Conservation (phyloP, 2,329 filamentous ascomycete species). For the Arthrobotrys megalospora region DNA sequence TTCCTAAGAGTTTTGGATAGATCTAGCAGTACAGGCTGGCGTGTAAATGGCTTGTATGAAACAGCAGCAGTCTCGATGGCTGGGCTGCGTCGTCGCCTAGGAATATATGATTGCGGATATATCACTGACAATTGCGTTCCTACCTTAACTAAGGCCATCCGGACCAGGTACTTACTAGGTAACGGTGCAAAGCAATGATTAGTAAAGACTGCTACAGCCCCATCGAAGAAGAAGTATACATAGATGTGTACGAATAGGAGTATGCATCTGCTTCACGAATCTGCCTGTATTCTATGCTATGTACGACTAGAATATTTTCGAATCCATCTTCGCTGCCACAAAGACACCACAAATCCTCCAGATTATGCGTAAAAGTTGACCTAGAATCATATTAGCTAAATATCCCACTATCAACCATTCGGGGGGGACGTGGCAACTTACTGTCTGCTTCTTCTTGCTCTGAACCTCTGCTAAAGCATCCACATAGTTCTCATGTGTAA, state of each 20-base stretch:
- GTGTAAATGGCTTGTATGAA: no score
- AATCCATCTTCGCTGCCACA: slow-evolving; percentile 12
- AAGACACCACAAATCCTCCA: slow-evolving; percentile 1
- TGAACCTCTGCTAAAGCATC: slow-evolving; percentile 98
- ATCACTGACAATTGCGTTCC: no score
- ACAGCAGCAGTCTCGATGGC: no score
- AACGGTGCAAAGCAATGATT: no score
- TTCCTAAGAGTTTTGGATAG: no score
- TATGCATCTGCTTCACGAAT: slow-evolving; percentile 15
- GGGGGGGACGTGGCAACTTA: slow-evolving; percentile 65
- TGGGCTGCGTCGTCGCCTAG: no score
- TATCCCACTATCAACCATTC: slow-evolving; percentile 64
- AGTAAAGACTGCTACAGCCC: no score
- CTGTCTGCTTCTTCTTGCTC: slow-evolving; percentile 90
- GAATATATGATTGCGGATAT: no score
- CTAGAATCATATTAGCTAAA: slow-evolving; percentile 55
- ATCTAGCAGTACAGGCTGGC: no score
- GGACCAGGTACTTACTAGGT: no score
- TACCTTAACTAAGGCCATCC: no score
- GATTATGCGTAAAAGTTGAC: slow-evolving; percentile 65
- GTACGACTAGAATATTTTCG: slow-evolving; percentile 37
- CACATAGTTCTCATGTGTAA: slow-evolving; percentile 97
- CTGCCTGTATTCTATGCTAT: slow-evolving; percentile 54
- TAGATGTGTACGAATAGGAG: not conserved
- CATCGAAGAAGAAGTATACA: no score